Conservation (phyloP, 2,329 filamentous ascomycete species). For the Albophoma yamanashiensis region DNA sequence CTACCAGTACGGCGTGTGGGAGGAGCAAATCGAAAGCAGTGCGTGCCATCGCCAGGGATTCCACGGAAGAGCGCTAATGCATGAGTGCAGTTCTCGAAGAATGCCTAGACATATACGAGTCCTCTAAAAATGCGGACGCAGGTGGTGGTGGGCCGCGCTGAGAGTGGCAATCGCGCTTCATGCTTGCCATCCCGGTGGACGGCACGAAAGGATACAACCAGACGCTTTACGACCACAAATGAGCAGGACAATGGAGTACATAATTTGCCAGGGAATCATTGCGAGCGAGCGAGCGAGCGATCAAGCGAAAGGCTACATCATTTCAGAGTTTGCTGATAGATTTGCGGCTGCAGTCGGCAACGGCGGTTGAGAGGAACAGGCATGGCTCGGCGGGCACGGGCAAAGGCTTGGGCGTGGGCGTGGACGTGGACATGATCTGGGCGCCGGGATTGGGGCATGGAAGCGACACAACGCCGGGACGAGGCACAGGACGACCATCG, state of each 20-base stretch:
- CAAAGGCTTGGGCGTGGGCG: neutral
- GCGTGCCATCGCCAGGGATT: conserved; percentile 22
- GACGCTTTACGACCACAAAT: neutral
- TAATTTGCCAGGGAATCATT: neutral
- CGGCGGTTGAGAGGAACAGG: neutral
- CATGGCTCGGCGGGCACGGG: neutral
- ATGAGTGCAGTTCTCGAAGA: conserved; percentile 22
- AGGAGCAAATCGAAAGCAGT: conserved; percentile 83
- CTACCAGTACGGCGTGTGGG: conserved; percentile 94
- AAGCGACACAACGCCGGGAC: neutral
- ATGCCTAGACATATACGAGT: conserved; percentile 34
- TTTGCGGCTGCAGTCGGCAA: neutral
- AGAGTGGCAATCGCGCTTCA: neutral
- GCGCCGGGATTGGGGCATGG: neutral
- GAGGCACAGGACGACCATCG: neutral
- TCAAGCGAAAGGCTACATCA: neutral
- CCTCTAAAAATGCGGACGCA: conserved; percentile 20
- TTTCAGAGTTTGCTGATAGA: neutral
- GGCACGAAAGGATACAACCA: neutral
- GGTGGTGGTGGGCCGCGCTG: conserved; percentile 15
- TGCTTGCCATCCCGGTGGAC: neutral
- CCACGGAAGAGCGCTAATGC: neutral
- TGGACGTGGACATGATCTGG: neutral
- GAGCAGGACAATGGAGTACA: neutral
- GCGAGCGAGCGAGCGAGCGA: neutral